Percentiles rank a stretch among this genome's conserved stretches.
Conservation (phyloP, 2,329 filamentous ascomycete species). For the Phoma sp. region DNA sequence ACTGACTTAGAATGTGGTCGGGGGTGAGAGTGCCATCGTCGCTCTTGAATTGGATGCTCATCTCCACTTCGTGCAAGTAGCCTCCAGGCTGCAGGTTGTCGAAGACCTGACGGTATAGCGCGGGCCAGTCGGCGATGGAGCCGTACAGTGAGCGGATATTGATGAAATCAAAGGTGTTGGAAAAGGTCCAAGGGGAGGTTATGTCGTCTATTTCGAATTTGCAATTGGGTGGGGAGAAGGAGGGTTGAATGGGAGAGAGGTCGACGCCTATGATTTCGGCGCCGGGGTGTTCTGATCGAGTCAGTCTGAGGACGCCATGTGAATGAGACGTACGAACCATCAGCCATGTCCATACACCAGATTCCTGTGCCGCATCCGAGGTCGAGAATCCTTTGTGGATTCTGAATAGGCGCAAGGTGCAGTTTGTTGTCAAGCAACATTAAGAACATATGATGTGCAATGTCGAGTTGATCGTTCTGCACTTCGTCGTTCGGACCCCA, state of each 20-base stretch:
- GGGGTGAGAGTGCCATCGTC: slow-evolving; percentile 48
- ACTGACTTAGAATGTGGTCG: slow-evolving; percentile 38
- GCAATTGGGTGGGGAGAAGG: slow-evolving; percentile 54
- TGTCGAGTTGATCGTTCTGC: slow-evolving; percentile 39
- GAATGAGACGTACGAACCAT: slow-evolving; percentile 16
- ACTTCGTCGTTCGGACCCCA: slow-evolving; percentile 42
- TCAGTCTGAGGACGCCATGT: neutral
- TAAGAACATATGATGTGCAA: slow-evolving; percentile 38
- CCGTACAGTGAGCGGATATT: slow-evolving; percentile 54
- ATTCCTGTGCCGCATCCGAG: slow-evolving; percentile 41
- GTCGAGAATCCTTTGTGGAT: slow-evolving; percentile 31
- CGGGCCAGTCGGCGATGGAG: slow-evolving; percentile 53
- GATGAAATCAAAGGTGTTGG: slow-evolving; percentile 49
- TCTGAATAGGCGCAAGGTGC: slow-evolving; percentile 31
- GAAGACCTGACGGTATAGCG: slow-evolving; percentile 44
- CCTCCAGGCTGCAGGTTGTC: slow-evolving; percentile 45
- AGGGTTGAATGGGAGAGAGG: slow-evolving; percentile 57
- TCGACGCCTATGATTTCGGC: slow-evolving; percentile 56
- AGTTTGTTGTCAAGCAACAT: slow-evolving; percentile 33
- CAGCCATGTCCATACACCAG: slow-evolving; percentile 40
- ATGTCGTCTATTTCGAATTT: slow-evolving; percentile 57
- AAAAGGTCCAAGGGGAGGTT: slow-evolving; percentile 49
- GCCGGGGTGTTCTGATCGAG: slow-evolving; percentile 26
- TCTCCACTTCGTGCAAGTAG: slow-evolving; percentile 51
- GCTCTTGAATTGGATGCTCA: slow-evolving; percentile 49